A percentile compares a stretch with the other conserved stretches of the same genome.
phyloP scores from a whole-genome alignment of 345 rosid genomes.

The Gossypium anomalum region DNA sequence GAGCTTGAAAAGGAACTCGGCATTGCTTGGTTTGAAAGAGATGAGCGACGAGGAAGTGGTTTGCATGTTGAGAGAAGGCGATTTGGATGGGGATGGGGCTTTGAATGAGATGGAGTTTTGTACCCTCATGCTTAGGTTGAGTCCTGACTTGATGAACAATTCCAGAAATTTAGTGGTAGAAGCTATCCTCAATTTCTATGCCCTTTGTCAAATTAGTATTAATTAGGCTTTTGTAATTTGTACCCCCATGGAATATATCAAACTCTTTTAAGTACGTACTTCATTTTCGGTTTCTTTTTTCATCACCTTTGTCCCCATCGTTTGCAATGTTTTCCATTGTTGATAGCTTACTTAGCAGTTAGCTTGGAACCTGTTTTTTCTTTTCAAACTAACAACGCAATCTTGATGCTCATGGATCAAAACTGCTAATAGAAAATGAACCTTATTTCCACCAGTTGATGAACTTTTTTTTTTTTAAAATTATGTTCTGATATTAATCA shows the following conservation, averaged over 20 bases:
- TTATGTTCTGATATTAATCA: no score
- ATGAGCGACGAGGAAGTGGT: not conserved
- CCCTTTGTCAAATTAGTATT: not conserved
- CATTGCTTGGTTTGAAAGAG: not conserved
- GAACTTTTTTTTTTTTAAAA: not conserved
- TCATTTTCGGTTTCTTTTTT: not conserved
- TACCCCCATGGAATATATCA: not conserved
- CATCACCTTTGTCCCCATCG: not conserved
- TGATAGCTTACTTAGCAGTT: no score
- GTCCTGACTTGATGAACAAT: conserved; percentile 46
- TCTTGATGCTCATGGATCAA: no score
- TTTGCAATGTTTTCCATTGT: not conserved
- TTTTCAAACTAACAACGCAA: no score
- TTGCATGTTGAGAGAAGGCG: not conserved
- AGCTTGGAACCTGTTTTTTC: no score
- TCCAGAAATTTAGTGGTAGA: conserved; percentile 35
- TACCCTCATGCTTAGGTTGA: conserved; percentile 44
- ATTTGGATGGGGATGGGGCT: conserved; percentile 1
- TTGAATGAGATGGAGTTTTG: conserved; percentile 5
- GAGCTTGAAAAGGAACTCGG: conserved; percentile 49
- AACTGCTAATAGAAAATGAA: not conserved
- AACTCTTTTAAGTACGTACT: not conserved
- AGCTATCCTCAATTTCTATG: conserved; percentile 21
- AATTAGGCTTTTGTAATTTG: not conserved
- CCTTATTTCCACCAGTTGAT: not conserved